A percentile compares a stretch with the other conserved stretches of the same genome.
phyloP scores from a whole-genome alignment of 805 yeast genomes.

The Nakazawaea anatomiae region DNA sequence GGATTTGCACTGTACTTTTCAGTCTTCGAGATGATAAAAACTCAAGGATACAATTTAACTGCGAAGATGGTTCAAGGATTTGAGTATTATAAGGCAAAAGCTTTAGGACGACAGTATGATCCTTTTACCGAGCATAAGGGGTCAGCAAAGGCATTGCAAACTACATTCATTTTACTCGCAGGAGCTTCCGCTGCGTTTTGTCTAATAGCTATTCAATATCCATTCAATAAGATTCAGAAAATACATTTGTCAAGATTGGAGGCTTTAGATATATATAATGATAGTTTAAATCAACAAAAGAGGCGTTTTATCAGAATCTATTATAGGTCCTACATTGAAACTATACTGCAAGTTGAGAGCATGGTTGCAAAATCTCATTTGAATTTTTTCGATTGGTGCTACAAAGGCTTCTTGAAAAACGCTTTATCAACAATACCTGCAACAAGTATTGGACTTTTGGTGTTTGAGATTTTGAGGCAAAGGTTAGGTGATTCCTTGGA shows the following conservation, averaged over 20 bases:
- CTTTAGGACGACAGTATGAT: constrained; percentile 16
- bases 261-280: constrained; percentile 62
- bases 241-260: constrained; percentile 76
- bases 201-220: constrained; percentile 75
- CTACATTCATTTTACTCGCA: constrained; percentile 68
- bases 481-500: constrained; percentile 23
- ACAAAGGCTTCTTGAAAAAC: constrained; percentile 70
- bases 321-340: constrained; percentile 71
- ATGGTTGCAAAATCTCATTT: constrained; percentile 49
- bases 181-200: constrained; percentile 85
- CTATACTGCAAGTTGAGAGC: constrained; percentile 53
- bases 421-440: constrained; percentile 80
- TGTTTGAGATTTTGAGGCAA: constrained; percentile 73
- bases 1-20: constrained; percentile 84
- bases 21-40: constrained; percentile 74
- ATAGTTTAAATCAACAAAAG: constrained; percentile 15
- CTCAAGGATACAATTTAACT: constrained; percentile 50
- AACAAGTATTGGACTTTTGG: constrained; percentile 78
- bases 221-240: constrained; percentile 73
- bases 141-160: constrained; percentile 44
- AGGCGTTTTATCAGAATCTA: constrained; percentile 42
- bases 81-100: constrained; percentile 26
- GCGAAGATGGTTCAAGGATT: constrained; percentile 38
- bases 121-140: constrained; percentile 16
- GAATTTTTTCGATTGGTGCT: constrained; percentile 61